Evolutionary conservation across 257 asterid species (phyloP).

Genomic region (Plantago ovata): DNA sequence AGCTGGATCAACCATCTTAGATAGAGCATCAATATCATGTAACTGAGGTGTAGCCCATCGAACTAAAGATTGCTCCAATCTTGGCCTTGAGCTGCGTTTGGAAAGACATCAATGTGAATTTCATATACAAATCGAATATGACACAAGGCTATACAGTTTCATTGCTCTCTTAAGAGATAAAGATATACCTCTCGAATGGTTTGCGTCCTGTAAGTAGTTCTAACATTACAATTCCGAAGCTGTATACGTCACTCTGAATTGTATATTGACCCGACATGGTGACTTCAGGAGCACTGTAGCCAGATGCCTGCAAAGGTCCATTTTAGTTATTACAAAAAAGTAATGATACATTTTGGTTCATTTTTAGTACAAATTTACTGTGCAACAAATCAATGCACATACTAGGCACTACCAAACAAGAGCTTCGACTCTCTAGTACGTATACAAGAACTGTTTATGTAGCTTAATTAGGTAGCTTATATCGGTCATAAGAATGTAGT

Average conservation of each 20-base stretch:
- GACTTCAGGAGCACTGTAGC: slow-evolving; percentile 87
- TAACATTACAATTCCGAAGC: slow-evolving; percentile 96
- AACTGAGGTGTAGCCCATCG: slow-evolving; percentile 98
- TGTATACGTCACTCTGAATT: slow-evolving; percentile 85
- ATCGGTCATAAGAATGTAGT: no score
- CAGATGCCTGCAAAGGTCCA: slow-evolving; percentile 61
- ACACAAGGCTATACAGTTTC: neutral
- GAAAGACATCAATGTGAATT: neutral
- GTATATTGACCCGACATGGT: slow-evolving; percentile 82
- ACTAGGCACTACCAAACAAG: no score
- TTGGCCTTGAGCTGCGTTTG: slow-evolving; percentile 58
- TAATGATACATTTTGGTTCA: neutral
- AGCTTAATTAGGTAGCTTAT: no score
- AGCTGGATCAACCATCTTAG: slow-evolving; percentile 96
- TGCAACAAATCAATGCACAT: no score
- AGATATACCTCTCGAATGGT: slow-evolving; percentile 71
- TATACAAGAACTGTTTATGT: no score
- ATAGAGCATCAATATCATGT: slow-evolving; percentile 88
- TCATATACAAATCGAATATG: neutral
- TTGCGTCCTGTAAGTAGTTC: slow-evolving; percentile 92
- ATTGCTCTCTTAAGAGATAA: neutral
- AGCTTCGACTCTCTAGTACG: no score
- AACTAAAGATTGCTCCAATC: slow-evolving; percentile 85
- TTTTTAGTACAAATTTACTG: no score
- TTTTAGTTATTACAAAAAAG: neutral